phyloP scores from a whole-genome alignment of 2,329 filamentous ascomycete species.

The Exophiala mesophila region DNA sequence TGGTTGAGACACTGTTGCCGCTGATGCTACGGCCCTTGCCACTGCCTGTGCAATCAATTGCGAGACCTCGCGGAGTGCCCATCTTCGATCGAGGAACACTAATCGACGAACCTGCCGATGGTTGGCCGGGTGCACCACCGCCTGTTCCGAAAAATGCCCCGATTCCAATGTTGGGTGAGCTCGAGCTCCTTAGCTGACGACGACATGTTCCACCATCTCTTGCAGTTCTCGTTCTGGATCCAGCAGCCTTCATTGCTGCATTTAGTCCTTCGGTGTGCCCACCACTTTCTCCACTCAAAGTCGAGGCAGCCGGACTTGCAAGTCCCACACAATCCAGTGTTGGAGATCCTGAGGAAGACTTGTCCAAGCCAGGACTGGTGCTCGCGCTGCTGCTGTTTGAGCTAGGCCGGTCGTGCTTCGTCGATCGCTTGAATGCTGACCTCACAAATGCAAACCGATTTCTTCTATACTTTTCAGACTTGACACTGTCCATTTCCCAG shows the following conservation, averaged over 20 bases:
- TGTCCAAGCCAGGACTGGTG: background rate
- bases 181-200: slow-evolving; percentile 12
- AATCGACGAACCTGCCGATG: too few species aligned
- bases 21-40: slow-evolving; percentile 13
- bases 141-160: background rate
- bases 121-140: too few species aligned
- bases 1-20: slow-evolving; percentile 11
- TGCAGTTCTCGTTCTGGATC: slow-evolving; percentile 1
- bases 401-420: slow-evolving; percentile 4
- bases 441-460: slow-evolving; percentile 8
- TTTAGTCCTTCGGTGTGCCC: background rate
- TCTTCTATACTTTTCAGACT: slow-evolving; percentile 5
- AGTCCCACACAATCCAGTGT: slow-evolving; percentile 4
- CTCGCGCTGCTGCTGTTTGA: background rate
- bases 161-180: slow-evolving; percentile 10
- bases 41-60: slow-evolving; percentile 9
- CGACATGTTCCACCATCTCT: slow-evolving; percentile 1
- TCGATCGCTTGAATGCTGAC: slow-evolving; percentile 5
- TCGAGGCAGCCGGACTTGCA: slow-evolving; percentile 3
- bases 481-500: slow-evolving; percentile 1
- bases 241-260: slow-evolving; percentile 11
- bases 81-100: slow-evolving; percentile 14
- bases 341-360: background rate
- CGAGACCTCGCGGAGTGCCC: slow-evolving; percentile 9
- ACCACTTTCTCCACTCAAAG: background rate